Percentiles rank a stretch among this genome's conserved stretches.
phyloP scores from a whole-genome alignment of 306 rosid genomes.

The Pueraria montana region DNA sequence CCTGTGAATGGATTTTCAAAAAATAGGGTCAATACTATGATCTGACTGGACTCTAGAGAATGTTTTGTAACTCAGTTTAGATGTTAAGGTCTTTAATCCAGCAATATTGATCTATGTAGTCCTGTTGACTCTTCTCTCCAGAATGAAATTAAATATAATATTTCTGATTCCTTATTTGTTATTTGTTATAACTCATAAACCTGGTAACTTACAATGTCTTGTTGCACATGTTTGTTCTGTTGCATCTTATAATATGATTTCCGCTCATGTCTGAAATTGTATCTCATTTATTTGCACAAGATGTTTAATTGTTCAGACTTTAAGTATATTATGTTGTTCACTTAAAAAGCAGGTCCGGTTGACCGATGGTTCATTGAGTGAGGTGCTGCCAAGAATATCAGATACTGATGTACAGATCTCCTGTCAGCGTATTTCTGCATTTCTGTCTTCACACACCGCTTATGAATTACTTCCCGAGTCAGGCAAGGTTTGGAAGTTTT shows the following conservation, averaged over 20 bases:
- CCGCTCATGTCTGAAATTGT: too few species aligned
- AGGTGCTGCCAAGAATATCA: conserved; percentile 72
- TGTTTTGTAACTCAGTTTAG: conserved; percentile 4
- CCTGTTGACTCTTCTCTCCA: conserved; percentile 19
- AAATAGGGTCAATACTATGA: not conserved
- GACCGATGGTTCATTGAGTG: conserved; percentile 66
- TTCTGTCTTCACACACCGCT: conserved; percentile 78
- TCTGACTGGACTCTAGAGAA: conserved; percentile 10
- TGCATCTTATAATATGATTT: conserved; percentile 14
- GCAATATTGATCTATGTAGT: conserved; percentile 4
- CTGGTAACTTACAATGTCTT: conserved; percentile 14
- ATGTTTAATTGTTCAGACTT: conserved; percentile 32
- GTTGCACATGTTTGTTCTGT: conserved; percentile 29
- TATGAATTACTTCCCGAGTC: conserved; percentile 96
- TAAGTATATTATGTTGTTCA: conserved; percentile 37
- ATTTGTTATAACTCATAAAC: conserved; percentile 12
- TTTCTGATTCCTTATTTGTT: conserved; percentile 35
- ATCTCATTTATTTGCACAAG: conserved; percentile 21
- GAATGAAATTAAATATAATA: conserved; percentile 11
- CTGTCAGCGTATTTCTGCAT: conserved; percentile 73
- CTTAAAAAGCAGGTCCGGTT: conserved; percentile 69
- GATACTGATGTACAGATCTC: conserved; percentile 85
- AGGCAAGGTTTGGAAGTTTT: conserved; percentile 90
- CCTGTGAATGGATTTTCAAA: conserved; percentile 27
- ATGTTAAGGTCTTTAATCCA: conserved; percentile 29